phyloP scores from a whole-genome alignment of 2,329 filamentous ascomycete species.

The Endoconidiophora laricicola region DNA sequence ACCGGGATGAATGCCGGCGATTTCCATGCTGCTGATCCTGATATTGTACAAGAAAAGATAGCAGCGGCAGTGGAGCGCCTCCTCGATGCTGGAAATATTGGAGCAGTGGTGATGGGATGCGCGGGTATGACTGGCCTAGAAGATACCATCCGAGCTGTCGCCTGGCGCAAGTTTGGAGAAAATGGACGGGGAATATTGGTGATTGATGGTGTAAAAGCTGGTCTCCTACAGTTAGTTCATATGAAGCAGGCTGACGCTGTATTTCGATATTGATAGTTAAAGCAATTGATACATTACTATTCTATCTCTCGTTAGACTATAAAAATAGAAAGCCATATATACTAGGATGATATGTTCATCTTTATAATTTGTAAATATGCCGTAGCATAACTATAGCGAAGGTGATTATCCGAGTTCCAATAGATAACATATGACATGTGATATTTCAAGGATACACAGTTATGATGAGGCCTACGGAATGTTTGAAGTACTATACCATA shows the following conservation, averaged over 20 bases:
- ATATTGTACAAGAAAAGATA: slow-evolving; percentile 48
- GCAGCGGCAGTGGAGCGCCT: slow-evolving; percentile 52
- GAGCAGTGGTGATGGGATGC: slow-evolving; percentile 67
- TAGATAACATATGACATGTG: background rate
- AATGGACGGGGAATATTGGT: slow-evolving; percentile 42
- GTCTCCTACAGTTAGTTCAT: slow-evolving; percentile 44
- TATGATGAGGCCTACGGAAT: no score
- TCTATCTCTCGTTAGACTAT: background rate
- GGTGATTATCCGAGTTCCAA: slow-evolving; percentile 20
- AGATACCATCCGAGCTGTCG: slow-evolving; percentile 53
- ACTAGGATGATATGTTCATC: background rate
- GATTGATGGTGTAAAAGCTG: slow-evolving; percentile 65
- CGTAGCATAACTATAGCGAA: no score
- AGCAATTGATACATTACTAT: no score
- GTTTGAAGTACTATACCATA: no score
- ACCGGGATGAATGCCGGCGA: slow-evolving; percentile 69
- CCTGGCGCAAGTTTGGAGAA: slow-evolving; percentile 46
- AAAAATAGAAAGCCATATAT: background rate
- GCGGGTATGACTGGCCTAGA: slow-evolving; percentile 84
- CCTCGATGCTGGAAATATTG: slow-evolving; percentile 37
- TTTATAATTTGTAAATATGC: no score
- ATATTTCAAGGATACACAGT: background rate
- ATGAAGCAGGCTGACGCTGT: slow-evolving; percentile 25
- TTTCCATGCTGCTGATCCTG: slow-evolving; percentile 52
- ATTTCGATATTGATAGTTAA: background rate